A percentile compares a stretch with the other conserved stretches of the same genome.
phyloP scores from a whole-genome alignment of 352 stramenopile genomes.

The Pythium grandisporangium region DNA sequence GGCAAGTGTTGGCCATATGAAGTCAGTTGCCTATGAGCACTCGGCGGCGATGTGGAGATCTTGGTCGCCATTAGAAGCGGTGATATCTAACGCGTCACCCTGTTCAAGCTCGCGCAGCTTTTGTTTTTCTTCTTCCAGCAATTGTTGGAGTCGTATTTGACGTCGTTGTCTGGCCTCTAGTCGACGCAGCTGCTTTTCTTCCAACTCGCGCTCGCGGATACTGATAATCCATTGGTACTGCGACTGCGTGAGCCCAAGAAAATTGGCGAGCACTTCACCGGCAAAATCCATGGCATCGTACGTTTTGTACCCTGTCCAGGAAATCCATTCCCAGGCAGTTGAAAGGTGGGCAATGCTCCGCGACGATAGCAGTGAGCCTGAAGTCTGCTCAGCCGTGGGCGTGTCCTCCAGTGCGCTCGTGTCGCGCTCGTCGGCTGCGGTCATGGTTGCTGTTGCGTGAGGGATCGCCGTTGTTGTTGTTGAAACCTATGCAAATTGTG shows the following conservation, averaged over 20 bases:
- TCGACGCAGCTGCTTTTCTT: constrained; percentile 44
- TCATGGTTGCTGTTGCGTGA: too few species aligned
- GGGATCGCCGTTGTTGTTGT: too few species aligned
- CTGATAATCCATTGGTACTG: constrained; percentile 84
- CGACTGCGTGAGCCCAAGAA: constrained; percentile 71
- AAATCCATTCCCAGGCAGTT: constrained; percentile 37
- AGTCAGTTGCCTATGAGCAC: too few species aligned
- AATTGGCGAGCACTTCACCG: constrained; percentile 71
- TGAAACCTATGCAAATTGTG: too few species aligned
- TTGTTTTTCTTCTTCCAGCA: constrained; percentile 59
- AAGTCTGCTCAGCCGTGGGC: too few species aligned
- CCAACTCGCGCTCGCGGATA: constrained; percentile 54
- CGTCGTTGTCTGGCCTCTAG: constrained; percentile 53
- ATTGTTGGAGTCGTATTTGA: constrained; percentile 52
- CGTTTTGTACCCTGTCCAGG: constrained; percentile 53
- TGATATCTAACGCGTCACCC: neutral
- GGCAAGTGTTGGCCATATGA: too few species aligned
- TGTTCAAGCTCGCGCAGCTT: constrained; percentile 57
- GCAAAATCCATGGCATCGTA: constrained; percentile 72
- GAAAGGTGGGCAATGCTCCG: too few species aligned
- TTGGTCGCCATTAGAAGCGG: too few species aligned
- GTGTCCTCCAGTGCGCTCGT: too few species aligned
- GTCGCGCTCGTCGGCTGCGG: too few species aligned
- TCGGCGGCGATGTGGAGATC: too few species aligned
- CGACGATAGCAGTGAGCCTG: too few species aligned